Conservation (phyloP, 352 stramenopile genomes). For the Globisporangium cystogenes region DNA sequence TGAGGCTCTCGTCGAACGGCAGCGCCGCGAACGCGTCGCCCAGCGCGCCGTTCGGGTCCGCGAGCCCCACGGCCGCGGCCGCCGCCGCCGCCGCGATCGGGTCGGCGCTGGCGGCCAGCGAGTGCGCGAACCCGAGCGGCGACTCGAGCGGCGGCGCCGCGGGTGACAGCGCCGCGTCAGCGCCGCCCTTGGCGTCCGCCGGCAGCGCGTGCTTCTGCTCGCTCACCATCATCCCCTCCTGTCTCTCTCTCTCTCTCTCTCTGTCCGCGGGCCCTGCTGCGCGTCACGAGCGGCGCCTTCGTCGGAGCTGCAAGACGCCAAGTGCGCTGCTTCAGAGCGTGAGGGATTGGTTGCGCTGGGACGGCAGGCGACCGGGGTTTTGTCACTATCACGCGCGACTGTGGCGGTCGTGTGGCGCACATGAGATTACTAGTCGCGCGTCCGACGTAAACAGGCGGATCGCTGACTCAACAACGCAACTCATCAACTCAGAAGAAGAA, state of each 20-base stretch:
- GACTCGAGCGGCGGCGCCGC: neutral
- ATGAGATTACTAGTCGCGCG: neutral
- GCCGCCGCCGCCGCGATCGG: conserved; percentile 11
- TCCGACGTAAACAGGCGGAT: neutral
- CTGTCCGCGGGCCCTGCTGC: too few species aligned
- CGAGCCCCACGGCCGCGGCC: conserved; percentile 10
- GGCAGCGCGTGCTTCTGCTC: conserved; percentile 20
- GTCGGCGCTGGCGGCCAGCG: conserved; percentile 9
- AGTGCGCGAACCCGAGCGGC: conserved; percentile 3
- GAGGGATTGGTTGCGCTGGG: neutral
- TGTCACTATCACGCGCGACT: neutral
- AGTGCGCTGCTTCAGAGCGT: conserved; percentile 2
- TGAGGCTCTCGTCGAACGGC: conserved; percentile 55
- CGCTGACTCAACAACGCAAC: too few species aligned
- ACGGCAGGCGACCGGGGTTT: neutral
- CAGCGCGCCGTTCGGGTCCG: conserved; percentile 11
- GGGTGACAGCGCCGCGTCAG: neutral
- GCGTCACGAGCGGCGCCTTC: neutral
- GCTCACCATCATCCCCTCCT: conserved; percentile 31
- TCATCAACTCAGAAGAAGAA: too few species aligned
- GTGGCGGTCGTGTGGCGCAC: neutral
- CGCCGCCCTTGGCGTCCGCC: conserved; percentile 2
- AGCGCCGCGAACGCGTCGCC: conserved; percentile 21
- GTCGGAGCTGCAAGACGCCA: neutral
- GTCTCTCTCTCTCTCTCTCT: too few species aligned